Evolutionary conservation across 2,329 filamentous ascomycete genomes (phyloP).

Genomic region (Penicillium corylophilum): DNA sequence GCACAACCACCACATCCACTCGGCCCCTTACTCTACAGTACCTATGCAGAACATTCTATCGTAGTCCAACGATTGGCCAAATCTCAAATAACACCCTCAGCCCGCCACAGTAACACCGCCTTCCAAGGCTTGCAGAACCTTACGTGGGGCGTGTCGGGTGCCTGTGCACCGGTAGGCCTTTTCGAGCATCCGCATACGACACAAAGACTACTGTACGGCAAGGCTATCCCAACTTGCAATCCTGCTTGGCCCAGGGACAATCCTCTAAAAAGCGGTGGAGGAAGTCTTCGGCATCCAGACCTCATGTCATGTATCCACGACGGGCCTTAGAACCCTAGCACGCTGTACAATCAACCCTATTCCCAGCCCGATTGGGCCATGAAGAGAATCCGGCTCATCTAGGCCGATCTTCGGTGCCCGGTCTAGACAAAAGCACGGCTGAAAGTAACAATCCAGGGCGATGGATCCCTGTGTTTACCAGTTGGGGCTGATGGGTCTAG

Average conservation of each 20-base stretch:
- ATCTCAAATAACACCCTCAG: constrained; percentile 1
- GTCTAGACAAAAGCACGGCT: neutral
- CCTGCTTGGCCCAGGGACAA: neutral
- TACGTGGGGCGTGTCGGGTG: constrained; percentile 6
- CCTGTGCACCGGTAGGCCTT: constrained; percentile 9
- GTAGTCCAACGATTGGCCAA: neutral
- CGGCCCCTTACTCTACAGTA: neutral
- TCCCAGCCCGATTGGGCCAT: neutral
- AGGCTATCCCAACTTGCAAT: constrained; percentile 15
- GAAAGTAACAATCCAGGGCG: neutral
- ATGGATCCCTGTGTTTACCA: constrained; percentile 2
- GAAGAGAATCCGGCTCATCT: neutral
- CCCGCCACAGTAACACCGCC: constrained; percentile 8
- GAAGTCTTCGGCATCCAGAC: neutral
- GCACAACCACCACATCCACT: neutral
- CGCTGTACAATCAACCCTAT: neutral
- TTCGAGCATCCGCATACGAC: constrained; percentile 11
- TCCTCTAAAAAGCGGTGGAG: constrained; percentile 16
- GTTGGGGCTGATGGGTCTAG: constrained; percentile 1
- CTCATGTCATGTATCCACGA: neutral
- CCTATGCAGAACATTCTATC: constrained; percentile 1
- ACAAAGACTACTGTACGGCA: constrained; percentile 6
- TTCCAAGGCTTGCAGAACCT: constrained; percentile 3
- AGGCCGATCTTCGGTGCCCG: neutral
- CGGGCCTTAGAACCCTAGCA: neutral